These are phyloP conservation scores for Spiraea crenata DNA, from an alignment of 331 rosid species.

Conservation along the genomic window DNA sequence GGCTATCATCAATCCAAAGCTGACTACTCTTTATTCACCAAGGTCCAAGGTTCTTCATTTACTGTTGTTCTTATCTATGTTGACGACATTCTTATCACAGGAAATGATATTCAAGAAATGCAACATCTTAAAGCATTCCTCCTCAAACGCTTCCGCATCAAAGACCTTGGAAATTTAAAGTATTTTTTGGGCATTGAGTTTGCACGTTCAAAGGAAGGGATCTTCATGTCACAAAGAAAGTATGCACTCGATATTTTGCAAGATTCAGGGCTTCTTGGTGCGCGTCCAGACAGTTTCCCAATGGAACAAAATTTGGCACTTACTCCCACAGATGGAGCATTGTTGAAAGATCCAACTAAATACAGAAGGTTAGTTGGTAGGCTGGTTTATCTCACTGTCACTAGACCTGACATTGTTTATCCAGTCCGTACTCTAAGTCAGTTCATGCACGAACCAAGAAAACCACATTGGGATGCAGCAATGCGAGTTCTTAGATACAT, in stretches of 20 bases:
- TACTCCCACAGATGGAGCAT: background rate
- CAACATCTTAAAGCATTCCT: background rate
- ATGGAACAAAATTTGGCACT: slow-evolving; percentile 2
- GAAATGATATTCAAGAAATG: slow-evolving; percentile 7
- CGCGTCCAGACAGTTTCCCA: background rate
- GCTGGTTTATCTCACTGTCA: background rate
- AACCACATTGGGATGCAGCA: background rate
- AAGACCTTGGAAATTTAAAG: slow-evolving; percentile 4
- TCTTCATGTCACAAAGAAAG: slow-evolving; percentile 11
- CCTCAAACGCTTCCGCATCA: slow-evolving; percentile 3
- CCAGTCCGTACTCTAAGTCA: background rate
- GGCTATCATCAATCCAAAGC: background rate
- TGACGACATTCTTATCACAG: background rate
- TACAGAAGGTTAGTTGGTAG: slow-evolving; percentile 4
- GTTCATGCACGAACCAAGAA: background rate
- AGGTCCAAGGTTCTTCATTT: background rate
- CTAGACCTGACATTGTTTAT: background rate
- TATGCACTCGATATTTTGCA: slow-evolving; percentile 4
- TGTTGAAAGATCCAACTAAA: background rate
- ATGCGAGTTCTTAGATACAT: slow-evolving; percentile 2
- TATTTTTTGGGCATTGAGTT: slow-evolving; percentile 15
- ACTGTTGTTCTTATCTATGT: background rate
- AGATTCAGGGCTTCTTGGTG: background rate
- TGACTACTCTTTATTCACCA: slow-evolving; percentile 1
- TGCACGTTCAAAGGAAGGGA: background rate